Evolutionary conservation across 2,329 filamentous ascomycete species (phyloP).

Genomic region (Setomelanomma holmii): DNA sequence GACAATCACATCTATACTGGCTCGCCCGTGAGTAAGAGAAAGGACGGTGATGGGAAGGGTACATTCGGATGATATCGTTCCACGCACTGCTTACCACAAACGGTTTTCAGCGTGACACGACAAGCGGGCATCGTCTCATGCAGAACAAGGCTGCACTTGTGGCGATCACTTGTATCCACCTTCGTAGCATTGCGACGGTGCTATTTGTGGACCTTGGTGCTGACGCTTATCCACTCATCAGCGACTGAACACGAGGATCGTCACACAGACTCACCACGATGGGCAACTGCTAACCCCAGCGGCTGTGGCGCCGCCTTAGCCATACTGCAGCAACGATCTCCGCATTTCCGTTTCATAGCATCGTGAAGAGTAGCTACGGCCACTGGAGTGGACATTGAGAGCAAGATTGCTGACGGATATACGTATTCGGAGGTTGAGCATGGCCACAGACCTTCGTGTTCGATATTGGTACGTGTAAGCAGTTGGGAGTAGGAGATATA

Average conservation of each 20-base stretch:
- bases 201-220: constrained; percentile 2
- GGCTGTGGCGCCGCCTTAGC: constrained; percentile 10
- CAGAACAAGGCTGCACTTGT: neutral
- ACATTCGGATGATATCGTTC: neutral
- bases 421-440: neutral
- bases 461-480: neutral
- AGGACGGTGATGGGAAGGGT: neutral
- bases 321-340: constrained; percentile 2
- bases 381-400: neutral
- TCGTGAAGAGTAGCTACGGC: neutral
- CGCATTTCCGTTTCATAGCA: neutral
- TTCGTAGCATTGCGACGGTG: neutral
- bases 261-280: constrained; percentile 1
- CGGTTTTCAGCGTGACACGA: neutral
- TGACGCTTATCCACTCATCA: constrained; percentile 6
- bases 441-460: constrained; percentile 5
- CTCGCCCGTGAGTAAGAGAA: constrained; percentile 32
- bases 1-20: constrained; percentile 28
- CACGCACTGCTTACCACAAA: neutral
- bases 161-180: neutral
- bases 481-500: no score
- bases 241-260: constrained; percentile 5
- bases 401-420: neutral
- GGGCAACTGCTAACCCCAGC: constrained; percentile 5
- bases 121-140: neutral